Evolutionary conservation across 306 rosid genomes (phyloP).

Genomic region (Castanea sativa): DNA sequence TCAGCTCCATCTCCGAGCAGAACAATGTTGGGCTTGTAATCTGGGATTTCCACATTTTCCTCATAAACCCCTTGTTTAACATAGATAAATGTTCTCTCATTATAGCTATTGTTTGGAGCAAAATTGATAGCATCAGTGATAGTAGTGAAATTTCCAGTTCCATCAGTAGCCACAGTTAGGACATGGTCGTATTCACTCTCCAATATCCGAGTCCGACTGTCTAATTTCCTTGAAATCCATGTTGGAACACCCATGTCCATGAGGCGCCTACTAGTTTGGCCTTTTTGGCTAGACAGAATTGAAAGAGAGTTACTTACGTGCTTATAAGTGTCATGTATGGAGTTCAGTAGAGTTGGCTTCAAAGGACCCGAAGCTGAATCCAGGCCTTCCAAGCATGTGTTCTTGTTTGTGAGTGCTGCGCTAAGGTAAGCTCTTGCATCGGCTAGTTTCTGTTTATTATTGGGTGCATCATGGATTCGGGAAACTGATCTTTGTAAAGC

Average conservation of each 20-base stretch:
- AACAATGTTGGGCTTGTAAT: conserved; percentile 62
- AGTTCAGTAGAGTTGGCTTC: conserved; percentile 47
- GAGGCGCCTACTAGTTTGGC: conserved; percentile 43
- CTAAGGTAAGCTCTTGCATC: conserved; percentile 72
- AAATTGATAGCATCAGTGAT: conserved; percentile 60
- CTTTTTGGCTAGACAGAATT: conserved; percentile 35
- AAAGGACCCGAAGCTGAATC: conserved; percentile 66
- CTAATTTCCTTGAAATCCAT: conserved; percentile 40
- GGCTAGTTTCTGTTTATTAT: conserved; percentile 20
- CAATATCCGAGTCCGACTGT: conserved; percentile 28
- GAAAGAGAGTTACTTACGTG: conserved; percentile 72
- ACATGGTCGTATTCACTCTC: conserved; percentile 43
- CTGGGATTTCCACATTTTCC: conserved; percentile 74
- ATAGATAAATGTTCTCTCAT: conserved; percentile 52
- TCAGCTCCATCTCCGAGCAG: conserved; percentile 77
- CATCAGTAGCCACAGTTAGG: conserved; percentile 65
- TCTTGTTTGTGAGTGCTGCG: conserved; percentile 81
- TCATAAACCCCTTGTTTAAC: conserved; percentile 56
- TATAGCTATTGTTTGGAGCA: conserved; percentile 61
- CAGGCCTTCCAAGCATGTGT: conserved; percentile 81
- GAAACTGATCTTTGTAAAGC: conserved; percentile 54
- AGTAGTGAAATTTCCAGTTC: conserved; percentile 66
- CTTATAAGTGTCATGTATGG: conserved; percentile 48
- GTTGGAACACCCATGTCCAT: conserved; percentile 19
- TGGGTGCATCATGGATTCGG: conserved; percentile 21